Evolutionary conservation across 2,329 filamentous ascomycete species (phyloP), one percentile per base, ranked within the genome.

Genomic region (Hymenoscyphus albidus): DNA sequence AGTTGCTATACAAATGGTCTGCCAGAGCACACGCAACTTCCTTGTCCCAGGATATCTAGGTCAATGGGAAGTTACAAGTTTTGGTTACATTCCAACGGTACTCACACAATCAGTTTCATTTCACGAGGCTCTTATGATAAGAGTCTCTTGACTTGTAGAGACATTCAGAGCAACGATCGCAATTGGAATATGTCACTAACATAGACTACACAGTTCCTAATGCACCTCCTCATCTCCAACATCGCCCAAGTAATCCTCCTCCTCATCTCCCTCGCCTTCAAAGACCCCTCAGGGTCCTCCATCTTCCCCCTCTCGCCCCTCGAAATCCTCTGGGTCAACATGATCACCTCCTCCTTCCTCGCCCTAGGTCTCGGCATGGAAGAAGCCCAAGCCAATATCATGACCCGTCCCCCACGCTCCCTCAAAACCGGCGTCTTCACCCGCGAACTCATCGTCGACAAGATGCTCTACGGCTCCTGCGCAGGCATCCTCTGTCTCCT

Each of bases 291-390:
- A 1, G 78, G 79, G 13, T 77, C 85, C 16, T 88, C 88, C 0
- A 85, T 91, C 14, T 91, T 91, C 72, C 89, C 88, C 0, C 80
- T 92, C 14, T 87, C 87, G 0, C 88, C 89, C 0, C 82, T 92
- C 3, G 88, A 92, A 73, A 90, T 91, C 71, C 82, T 92, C 39
- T 92, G 89, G 89, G 87, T 89, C 67, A 92, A 91, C 74, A 85
- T 92, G 72, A 83, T 91, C 62, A 92, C 89, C 1, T 90, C 87
- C 1, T 89, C 86, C 6, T 84, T 90, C 70, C 82, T 90, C 0
- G 89, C 89, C 54, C 85, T 92, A 70, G 89, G 89, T 62, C 81
- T 92, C 0, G 89, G 89, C 5, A 85, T 91, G 65, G 89, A 92
- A 72, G 82, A 86, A 64, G 87, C 88, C 0, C 83, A 87, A 39